Conservation (phyloP, 2,329 filamentous ascomycete genomes). For the Colletotrichum viniferum region DNA sequence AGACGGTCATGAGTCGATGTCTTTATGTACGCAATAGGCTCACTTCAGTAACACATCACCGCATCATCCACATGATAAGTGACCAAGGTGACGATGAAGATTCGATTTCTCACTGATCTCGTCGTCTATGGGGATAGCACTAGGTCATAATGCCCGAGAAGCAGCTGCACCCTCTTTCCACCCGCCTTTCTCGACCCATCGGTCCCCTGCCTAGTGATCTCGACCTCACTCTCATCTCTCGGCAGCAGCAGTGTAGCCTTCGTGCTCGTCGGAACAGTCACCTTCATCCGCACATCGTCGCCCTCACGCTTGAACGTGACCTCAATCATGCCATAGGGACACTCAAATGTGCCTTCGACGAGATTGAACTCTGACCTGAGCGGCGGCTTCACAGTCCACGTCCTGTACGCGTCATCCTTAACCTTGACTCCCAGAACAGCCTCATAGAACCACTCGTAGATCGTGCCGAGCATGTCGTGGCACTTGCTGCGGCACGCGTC, state of each 20-base stretch:
- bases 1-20: neutral
- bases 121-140: neutral
- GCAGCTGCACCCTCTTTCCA: conserved; percentile 21
- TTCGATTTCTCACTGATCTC: neutral
- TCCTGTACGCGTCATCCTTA: conserved; percentile 40
- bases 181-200: neutral
- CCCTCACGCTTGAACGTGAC: conserved; percentile 24
- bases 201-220: conserved; percentile 10
- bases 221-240: conserved; percentile 15
- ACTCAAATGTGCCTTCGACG: conserved; percentile 41
- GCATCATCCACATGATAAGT: rapidly evolving
- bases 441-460: conserved; percentile 53
- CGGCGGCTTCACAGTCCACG: conserved; percentile 42
- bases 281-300: conserved; percentile 18
- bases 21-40: rapidly evolving
- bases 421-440: conserved; percentile 42
- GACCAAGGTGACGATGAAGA: rapidly evolving
- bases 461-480: conserved; percentile 52
- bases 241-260: conserved; percentile 25
- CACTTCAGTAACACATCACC: neutral
- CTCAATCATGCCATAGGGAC: conserved; percentile 39
- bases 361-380: conserved; percentile 42
- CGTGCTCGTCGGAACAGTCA: conserved; percentile 25
- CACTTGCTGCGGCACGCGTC: conserved; percentile 47
- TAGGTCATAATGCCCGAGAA: conserved; percentile 24